phyloP scores from a whole-genome alignment of 768 basidiomycete genomes.

The Collybia sp. region DNA sequence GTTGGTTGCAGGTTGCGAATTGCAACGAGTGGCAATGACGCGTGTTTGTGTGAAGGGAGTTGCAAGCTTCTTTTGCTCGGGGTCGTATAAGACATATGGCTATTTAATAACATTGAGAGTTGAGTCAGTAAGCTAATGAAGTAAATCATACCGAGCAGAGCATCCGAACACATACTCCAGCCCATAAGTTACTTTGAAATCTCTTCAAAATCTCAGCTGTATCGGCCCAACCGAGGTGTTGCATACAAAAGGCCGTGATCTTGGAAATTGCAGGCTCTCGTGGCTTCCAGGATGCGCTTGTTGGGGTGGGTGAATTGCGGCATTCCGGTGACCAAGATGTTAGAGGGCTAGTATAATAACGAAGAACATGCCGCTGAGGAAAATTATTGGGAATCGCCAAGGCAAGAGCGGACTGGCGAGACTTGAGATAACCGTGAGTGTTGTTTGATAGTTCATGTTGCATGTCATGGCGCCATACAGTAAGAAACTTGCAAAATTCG shows the following conservation, averaged over 20 bases:
- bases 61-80: no score
- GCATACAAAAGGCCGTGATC: constrained; percentile 3
- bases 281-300: background rate
- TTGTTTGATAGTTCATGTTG: constrained; percentile 8
- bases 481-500: constrained; percentile 4
- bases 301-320: background rate
- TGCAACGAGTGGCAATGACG: background rate
- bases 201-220: background rate
- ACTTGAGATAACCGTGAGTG: constrained; percentile 2
- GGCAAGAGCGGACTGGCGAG: background rate
- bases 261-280: constrained; percentile 4
- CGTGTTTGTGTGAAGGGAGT: background rate
- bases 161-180: background rate
- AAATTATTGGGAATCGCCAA: constrained; percentile 4
- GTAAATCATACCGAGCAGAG: constrained; percentile 2
- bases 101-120: background rate
- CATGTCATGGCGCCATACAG: constrained; percentile 4
- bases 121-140: no score
- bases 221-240: constrained; percentile 8
- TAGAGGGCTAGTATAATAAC: constrained; percentile 2
- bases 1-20: no score
- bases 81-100: no score
- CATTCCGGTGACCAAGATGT: constrained; percentile 7
- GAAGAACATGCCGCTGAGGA: constrained; percentile 3
- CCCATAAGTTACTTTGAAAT: constrained; percentile 1